Evolutionary conservation across 345 rosid species (phyloP).

Genomic region (Euphorbia lathyris): DNA sequence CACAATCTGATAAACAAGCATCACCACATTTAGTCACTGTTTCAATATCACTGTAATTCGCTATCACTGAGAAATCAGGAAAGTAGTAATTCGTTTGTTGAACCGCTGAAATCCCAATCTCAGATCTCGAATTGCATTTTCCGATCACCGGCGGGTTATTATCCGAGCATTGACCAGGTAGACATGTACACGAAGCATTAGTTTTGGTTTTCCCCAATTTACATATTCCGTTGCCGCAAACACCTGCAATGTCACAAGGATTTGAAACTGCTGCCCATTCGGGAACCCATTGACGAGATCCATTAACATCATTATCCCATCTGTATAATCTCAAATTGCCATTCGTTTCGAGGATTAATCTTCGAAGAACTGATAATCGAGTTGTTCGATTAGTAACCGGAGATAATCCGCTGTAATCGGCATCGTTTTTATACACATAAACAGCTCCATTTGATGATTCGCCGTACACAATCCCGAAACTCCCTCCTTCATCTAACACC

Average conservation of each 20-base stretch:
- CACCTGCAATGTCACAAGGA: constrained; percentile 82
- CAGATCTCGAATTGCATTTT: constrained; percentile 38
- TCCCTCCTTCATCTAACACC: constrained; percentile 66
- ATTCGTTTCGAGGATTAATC: constrained; percentile 67
- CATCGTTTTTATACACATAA: constrained; percentile 70
- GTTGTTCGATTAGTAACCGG: constrained; percentile 36
- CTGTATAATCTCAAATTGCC: constrained; percentile 76
- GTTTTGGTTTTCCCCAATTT: constrained; percentile 64
- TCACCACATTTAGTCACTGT: constrained; percentile 65
- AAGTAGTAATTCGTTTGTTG: constrained; percentile 80
- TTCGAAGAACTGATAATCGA: constrained; percentile 38
- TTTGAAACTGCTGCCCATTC: constrained; percentile 94
- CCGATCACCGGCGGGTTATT: constrained; percentile 44
- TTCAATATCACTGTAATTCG: constrained; percentile 59
- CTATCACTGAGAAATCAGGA: constrained; percentile 55
- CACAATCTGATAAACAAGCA: constrained; percentile 67
- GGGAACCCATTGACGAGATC: constrained; percentile 75
- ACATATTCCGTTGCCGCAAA: constrained; percentile 84
- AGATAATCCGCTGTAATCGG: constrained; percentile 41
- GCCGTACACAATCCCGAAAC: constrained; percentile 82
- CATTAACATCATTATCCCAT: constrained; percentile 80
- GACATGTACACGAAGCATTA: constrained; percentile 66
- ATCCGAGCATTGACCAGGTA: constrained; percentile 64
- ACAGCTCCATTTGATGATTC: constrained; percentile 70
- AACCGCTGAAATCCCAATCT: constrained; percentile 49